Base-by-base conservation (phyloP, 2,329 filamentous ascomycete species). In the Alternaria alternata region DNA sequence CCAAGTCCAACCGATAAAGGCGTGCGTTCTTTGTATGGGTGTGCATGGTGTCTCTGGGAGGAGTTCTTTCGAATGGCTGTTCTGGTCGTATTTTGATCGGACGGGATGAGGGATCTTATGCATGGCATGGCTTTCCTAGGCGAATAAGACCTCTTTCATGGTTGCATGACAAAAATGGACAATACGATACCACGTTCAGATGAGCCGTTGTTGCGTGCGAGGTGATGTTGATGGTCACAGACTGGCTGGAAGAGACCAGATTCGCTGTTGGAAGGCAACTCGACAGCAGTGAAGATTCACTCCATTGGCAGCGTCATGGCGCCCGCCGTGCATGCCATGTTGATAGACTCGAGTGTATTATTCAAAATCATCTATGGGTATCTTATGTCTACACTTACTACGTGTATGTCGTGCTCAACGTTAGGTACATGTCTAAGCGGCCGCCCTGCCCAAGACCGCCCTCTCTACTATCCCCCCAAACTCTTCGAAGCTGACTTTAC, bases 1-100 rank as follows among this genome's bases (percentile, higher is more conserved):
- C 95, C 86, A 99, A 99, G 93, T 93, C 89, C 89, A 99, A 99
- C 91, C 92, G 95, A 91, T 99, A 98, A 94, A 94, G 64, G 66
- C 49, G 59, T 72, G 67, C 62, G 49, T 54, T 57, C 55, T 62
- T 54, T 63, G 62, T 65, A 62, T 67, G 58, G 66, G 65, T 70
- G 67, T 65, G 66, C 64, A 66, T 67, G 68, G 69, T 70, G 72
- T 73, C 70, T 73, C 70, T 72, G 67, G 69, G 66, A 64, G 74
- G 74, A 75, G 74, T 78, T 77, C 64, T 75, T 67, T 69, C 64
- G 61, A 59, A 71, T 68, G 70, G 74, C 68, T 71, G 49, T 61
- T 61, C 58, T 62, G 59, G 70, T 72, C 69, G 69, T 69, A 68
- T 67, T 62, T 69, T 68, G 63, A 64, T 67, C 65, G 61, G 72